These are phyloP conservation scores for Sicyos edulis DNA, from an alignment of 306 rosid species.

Conservation along the genomic window DNA sequence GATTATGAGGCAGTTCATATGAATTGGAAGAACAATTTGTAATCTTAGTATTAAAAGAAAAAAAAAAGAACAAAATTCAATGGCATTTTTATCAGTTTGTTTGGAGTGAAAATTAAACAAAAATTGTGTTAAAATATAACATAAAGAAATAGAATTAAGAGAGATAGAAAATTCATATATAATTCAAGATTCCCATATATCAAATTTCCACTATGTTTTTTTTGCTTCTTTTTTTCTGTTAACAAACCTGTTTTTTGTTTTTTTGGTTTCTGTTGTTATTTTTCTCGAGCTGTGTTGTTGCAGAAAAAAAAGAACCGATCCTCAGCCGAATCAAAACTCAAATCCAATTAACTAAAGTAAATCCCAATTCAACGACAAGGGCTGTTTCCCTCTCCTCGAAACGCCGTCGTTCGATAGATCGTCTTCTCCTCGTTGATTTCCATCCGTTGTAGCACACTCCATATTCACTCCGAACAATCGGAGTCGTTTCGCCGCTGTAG, in stretches of 20 bases:
- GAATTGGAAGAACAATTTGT: not conserved
- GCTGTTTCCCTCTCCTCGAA: conserved; percentile 15
- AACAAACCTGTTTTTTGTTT: not conserved
- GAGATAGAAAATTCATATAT: conserved; percentile 5
- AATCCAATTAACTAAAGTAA: not conserved
- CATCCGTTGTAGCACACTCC: conserved; percentile 17
- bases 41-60: not conserved
- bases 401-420: not conserved
- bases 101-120: not conserved
- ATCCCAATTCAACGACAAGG: conserved; percentile 19
- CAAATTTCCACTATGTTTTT: not conserved
- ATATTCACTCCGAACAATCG: conserved; percentile 24
- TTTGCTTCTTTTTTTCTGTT: not conserved
- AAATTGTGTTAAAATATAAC: not conserved
- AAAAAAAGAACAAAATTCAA: not conserved
- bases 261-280: not conserved
- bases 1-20: not conserved
- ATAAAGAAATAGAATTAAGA: not conserved
- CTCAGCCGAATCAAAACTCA: not conserved
- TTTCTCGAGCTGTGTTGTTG: conserved; percentile 2
- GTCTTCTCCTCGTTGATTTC: not conserved
- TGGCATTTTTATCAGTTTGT: not conserved
- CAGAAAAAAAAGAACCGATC: not conserved
- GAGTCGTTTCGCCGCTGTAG: not conserved
- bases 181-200: conserved; percentile 4